Conservation (phyloP, 176 grass and related monocot genomes). For the Carex cristatella region DNA sequence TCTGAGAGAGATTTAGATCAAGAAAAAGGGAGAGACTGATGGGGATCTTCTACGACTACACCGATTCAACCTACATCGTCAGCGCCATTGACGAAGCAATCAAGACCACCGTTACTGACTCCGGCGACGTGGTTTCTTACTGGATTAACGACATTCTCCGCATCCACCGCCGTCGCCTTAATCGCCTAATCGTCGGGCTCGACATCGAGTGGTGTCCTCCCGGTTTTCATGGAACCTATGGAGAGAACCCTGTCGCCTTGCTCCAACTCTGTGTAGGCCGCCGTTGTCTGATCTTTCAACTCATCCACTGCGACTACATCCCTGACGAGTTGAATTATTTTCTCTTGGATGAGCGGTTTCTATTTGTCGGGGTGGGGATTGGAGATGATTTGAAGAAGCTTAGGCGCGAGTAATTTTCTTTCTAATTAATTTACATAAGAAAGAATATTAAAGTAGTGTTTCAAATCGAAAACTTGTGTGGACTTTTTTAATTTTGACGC, state of each 20-base stretch:
- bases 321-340: conserved; percentile 25
- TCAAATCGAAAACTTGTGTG: no score
- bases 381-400: conserved; percentile 26
- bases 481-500: not conserved
- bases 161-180: no score
- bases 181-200: no score
- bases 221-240: not conserved
- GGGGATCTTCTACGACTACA: not conserved
- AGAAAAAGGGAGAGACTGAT: not conserved
- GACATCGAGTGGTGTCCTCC: conserved; percentile 36
- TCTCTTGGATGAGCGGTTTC: conserved; percentile 21
- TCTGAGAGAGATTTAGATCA: not conserved
- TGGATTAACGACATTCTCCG: no score
- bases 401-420: conserved; percentile 3
- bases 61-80: not conserved
- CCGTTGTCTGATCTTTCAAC: conserved; percentile 64
- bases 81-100: conserved; percentile 2
- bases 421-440: not conserved
- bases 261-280: conserved; percentile 58
- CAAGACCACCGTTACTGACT: conserved; percentile 34
- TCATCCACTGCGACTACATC: conserved; percentile 44
- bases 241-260: conserved; percentile 34
- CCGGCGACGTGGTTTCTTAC: conserved; percentile 10
- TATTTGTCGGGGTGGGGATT: conserved; percentile 49
- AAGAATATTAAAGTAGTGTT: no score